Conservation (phyloP, 2,329 filamentous ascomycete genomes). For the Lasiodiplodia sp. region DNA sequence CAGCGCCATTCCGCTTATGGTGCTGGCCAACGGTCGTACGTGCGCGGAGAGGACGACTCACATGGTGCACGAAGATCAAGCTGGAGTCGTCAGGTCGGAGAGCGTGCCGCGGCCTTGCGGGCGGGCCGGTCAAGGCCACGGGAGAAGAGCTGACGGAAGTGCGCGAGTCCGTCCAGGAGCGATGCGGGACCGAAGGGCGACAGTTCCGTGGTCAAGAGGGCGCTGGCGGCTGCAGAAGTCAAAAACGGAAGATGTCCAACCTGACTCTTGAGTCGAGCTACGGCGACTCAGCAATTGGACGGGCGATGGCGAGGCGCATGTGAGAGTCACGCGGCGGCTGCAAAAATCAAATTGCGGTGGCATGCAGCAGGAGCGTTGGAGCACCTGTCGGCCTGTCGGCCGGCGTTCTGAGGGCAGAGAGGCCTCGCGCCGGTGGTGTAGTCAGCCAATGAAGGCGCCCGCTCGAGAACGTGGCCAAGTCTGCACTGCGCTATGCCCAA, state of each 20-base stretch:
- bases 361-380: slow-evolving; percentile 24
- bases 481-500: slow-evolving; percentile 22
- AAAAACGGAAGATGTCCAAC: slow-evolving; percentile 17
- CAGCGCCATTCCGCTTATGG: slow-evolving; percentile 35
- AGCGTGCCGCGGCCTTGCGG: slow-evolving; percentile 1
- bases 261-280: background rate
- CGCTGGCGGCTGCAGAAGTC: slow-evolving; percentile 22
- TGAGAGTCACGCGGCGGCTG: slow-evolving; percentile 23
- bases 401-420: slow-evolving; percentile 9
- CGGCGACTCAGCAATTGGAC: slow-evolving; percentile 18
- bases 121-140: slow-evolving; percentile 4
- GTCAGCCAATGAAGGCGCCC: slow-evolving; percentile 10
- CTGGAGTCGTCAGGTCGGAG: slow-evolving; percentile 6
- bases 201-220: slow-evolving; percentile 22
- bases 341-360: slow-evolving; percentile 26
- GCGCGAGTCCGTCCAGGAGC: slow-evolving; percentile 9
- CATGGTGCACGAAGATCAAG: slow-evolving; percentile 26
- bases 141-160: background rate
- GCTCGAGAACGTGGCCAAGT: slow-evolving; percentile 23
- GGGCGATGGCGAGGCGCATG: slow-evolving; percentile 16
- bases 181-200: slow-evolving; percentile 18
- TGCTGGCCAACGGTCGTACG: slow-evolving; percentile 9
- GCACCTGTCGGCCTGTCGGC: slow-evolving; percentile 22
- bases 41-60: slow-evolving; percentile 24
- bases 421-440: slow-evolving; percentile 13